These are phyloP conservation scores for Neofusicoccum kwambonambiense DNA, from an alignment of 2,329 filamentous ascomycete species.

Conservation along the genomic window DNA sequence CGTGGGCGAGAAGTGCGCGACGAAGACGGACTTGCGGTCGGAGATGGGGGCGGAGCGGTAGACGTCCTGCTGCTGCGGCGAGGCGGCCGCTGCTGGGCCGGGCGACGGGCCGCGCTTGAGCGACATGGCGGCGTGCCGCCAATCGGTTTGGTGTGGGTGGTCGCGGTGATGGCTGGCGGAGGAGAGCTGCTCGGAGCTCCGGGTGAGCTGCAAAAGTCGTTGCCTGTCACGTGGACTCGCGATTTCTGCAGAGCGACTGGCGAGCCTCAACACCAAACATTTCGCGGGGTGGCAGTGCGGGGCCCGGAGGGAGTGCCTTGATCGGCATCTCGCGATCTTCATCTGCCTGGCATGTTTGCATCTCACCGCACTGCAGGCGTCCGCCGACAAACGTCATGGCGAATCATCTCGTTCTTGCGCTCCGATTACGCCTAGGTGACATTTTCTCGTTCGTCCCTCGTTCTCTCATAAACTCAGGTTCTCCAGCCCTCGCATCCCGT, in stretches of 20 bases:
- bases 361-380: neutral
- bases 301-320: neutral
- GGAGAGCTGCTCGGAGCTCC: conserved; percentile 20
- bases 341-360: neutral
- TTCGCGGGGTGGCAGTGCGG: neutral
- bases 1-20: conserved; percentile 50
- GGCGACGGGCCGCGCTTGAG: conserved; percentile 29
- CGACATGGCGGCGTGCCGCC: conserved; percentile 26
- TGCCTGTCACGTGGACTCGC: too few species aligned
- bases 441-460: neutral
- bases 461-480: neutral
- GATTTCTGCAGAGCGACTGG: too few species aligned
- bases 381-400: neutral
- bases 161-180: conserved; percentile 26
- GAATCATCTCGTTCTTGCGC: neutral
- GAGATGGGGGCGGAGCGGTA: conserved; percentile 47
- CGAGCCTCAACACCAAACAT: neutral
- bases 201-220: too few species aligned
- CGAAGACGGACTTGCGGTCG: conserved; percentile 53
- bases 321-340: neutral
- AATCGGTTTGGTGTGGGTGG: too few species aligned
- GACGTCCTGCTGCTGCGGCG: conserved; percentile 27
- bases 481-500: neutral
- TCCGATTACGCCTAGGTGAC: neutral
- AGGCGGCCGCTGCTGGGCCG: neutral